Percentiles rank a stretch among this genome's conserved stretches.
Conservation (phyloP, 768 basidiomycete genomes). For the Boletus subparvulus region DNA sequence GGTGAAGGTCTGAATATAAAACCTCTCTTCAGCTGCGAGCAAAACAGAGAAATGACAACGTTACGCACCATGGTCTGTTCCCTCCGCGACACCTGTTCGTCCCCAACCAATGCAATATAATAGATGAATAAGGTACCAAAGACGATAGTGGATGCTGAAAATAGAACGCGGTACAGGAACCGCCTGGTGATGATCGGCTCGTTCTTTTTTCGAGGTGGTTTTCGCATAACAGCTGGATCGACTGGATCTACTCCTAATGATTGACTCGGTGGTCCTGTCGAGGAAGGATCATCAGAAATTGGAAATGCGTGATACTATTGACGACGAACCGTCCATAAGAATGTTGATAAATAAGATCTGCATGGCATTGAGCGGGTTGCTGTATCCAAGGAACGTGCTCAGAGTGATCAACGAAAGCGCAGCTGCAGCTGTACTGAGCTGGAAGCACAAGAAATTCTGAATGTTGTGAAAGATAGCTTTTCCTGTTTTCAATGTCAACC, state of each 20-base stretch:
- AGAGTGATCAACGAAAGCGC: conserved; percentile 94
- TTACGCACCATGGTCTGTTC: conserved; percentile 93
- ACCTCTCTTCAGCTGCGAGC: neutral
- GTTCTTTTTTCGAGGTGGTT: conserved; percentile 90
- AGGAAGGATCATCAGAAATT: neutral
- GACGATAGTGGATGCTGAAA: conserved; percentile 91
- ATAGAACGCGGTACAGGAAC: conserved; percentile 79
- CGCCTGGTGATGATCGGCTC: conserved; percentile 80
- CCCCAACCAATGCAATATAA: conserved; percentile 68
- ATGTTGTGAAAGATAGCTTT: conserved; percentile 99
- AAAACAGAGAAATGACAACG: neutral
- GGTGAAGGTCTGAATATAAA: conserved; percentile 77
- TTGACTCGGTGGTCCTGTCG: conserved; percentile 86
- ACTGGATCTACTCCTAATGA: conserved; percentile 97
- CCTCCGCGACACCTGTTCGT: conserved; percentile 77
- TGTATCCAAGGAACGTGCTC: conserved; percentile 84
- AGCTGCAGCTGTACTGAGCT: conserved; percentile 95
- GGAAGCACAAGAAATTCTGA: conserved; percentile 96
- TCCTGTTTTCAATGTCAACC: conserved; percentile 42
- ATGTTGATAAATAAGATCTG: conserved; percentile 99
- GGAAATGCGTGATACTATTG: neutral
- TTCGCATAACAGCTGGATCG: conserved; percentile 88
- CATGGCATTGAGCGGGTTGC: conserved; percentile 96
- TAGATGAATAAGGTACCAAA: conserved; percentile 87
- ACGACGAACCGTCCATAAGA: conserved; percentile 84